These are phyloP conservation scores for Sugiyamaella qingdaonensis DNA, from an alignment of 805 yeast genomes.

Conservation along the genomic window DNA sequence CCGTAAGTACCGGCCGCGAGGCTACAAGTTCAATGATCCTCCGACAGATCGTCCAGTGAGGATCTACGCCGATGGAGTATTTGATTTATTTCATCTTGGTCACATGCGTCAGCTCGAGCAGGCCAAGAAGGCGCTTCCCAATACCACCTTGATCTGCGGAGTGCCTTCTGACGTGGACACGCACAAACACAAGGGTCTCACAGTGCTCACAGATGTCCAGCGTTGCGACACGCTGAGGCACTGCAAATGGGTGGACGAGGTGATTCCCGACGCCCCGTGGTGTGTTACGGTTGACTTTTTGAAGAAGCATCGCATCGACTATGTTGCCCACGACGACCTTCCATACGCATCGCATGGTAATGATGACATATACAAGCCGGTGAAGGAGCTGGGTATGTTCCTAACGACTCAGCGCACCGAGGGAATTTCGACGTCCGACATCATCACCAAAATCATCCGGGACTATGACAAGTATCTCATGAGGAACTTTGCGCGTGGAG, in stretches of 20 bases:
- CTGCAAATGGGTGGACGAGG: constrained; percentile 98
- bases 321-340: constrained; percentile 95
- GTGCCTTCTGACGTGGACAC: constrained; percentile 87
- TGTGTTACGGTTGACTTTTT: constrained; percentile 80
- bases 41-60: constrained; percentile 82
- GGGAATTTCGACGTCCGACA: constrained; percentile 93
- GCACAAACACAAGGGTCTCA: constrained; percentile 87
- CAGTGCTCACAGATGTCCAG: constrained; percentile 84
- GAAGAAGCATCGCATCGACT: constrained; percentile 76
- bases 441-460: constrained; percentile 88
- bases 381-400: constrained; percentile 86
- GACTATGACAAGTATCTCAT: constrained; percentile 95
- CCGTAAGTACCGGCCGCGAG: constrained; percentile 74
- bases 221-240: constrained; percentile 88
- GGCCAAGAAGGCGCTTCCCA: constrained; percentile 86
- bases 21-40: constrained; percentile 75
- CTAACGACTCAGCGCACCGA: constrained; percentile 94
- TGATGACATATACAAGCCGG: constrained; percentile 90
- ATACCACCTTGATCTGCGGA: constrained; percentile 83
- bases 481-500: constrained; percentile 97
- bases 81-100: constrained; percentile 93
- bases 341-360: constrained; percentile 88
- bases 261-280: constrained; percentile 94
- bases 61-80: constrained; percentile 97
- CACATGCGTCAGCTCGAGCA: constrained; percentile 98